Conservation (phyloP, 2,329 filamentous ascomycete genomes). For the Fusarium torreyae region DNA sequence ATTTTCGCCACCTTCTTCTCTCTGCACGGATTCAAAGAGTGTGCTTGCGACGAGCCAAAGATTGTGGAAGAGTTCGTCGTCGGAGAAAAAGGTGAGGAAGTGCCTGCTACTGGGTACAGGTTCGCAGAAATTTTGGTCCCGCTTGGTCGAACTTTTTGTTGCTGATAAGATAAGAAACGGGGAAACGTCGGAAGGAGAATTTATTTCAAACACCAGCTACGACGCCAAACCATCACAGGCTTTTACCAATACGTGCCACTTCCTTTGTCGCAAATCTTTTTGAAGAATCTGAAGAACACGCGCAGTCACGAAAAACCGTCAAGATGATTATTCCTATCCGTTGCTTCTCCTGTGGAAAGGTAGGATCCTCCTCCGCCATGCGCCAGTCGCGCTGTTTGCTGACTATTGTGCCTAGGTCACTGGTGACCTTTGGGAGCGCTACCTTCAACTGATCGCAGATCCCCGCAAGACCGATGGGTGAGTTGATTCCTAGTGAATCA, state of each 20-base stretch:
- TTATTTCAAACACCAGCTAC: conserved; percentile 45
- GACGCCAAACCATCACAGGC: conserved; percentile 37
- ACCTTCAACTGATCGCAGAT: conserved; percentile 88
- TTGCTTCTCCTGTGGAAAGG: conserved; percentile 99
- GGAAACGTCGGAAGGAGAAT: conserved; percentile 52
- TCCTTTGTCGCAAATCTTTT: conserved; percentile 46
- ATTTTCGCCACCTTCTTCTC: conserved; percentile 48
- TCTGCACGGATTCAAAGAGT: conserved; percentile 25
- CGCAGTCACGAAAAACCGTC: conserved; percentile 46
- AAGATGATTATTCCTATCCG: conserved; percentile 99
- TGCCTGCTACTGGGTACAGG: conserved; percentile 33
- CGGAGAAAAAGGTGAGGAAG: conserved; percentile 38
- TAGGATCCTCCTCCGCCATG: conserved; percentile 57
- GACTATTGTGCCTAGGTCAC: conserved; percentile 77
- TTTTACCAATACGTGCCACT: conserved; percentile 37
- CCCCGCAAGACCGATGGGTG: conserved; percentile 79
- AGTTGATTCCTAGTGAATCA: conserved; percentile 46
- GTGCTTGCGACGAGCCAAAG: conserved; percentile 36
- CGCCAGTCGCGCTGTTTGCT: conserved; percentile 30
- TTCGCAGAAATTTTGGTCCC: conserved; percentile 59
- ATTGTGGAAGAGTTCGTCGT: conserved; percentile 34
- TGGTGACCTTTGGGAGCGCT: conserved; percentile 97
- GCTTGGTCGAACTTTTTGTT: conserved; percentile 56
- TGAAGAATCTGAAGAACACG: conserved; percentile 19
- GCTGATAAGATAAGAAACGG: conserved; percentile 60